Evolutionary conservation across 371 early-diverging fungal species (phyloP), one percentile per base, ranked within the genome.

Genomic region (Fennellomyces sp.): DNA sequence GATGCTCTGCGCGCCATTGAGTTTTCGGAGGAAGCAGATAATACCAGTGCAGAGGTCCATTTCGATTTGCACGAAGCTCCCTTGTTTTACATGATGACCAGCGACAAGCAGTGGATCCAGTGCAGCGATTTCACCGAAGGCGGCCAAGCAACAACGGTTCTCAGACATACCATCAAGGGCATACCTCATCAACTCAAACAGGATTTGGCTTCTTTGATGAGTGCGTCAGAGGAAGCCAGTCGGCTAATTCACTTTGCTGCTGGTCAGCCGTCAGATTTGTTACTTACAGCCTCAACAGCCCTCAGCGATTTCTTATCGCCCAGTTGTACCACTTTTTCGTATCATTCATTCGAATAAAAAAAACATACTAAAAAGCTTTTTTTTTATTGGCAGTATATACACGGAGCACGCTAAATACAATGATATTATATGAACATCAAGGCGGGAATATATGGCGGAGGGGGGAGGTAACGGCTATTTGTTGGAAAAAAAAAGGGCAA

Each of bases 81-180:
- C 2, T 70, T 78, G 47, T 88, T 87, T 69, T 90, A 77, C 63
- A 86, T 88, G 85, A 80, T 85, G 25, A 62, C 65, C 65, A n/a
- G 58, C 69, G 2, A 73, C 61, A 23, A 48, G 50, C 17, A 31
- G 28, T 90, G 90, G 88, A 78, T 81, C 11, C 85, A 83, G 58
- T 89, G 91, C 69, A 82, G 84, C 28, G 92, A 92, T 64, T 92
- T 92, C 58, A 91, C 90, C 13, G 91, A 90, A 61, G 79, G 78
- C 52, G 79, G 76, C 58, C 90, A 90, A 73, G 91, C 90, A 3
- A 83, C 89, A 17, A 57, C 78, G 12, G 79, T 82, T 60, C 77
- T 79, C 52, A 69, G 82, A 48, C 92, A 91, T 54, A 80, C 88
- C 8, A 68, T 90, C 50, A 83, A 85, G 41, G 88, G 88, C 7